Conservation (phyloP, 2,329 filamentous ascomycete genomes). For the Neonectria sp. region DNA sequence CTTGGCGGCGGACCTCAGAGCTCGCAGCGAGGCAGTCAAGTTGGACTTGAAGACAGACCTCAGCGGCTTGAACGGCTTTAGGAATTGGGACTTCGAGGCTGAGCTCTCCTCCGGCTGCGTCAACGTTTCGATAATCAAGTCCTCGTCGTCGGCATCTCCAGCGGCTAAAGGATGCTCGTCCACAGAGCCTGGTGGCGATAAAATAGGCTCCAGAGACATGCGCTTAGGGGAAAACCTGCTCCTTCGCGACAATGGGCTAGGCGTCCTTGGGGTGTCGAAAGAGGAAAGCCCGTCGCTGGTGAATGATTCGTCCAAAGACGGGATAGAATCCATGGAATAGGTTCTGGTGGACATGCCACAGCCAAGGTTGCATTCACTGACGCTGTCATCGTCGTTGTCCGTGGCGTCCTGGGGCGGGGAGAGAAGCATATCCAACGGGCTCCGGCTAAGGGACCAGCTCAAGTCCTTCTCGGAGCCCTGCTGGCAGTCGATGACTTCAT, state of each 20-base stretch:
- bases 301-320: conserved; percentile 71
- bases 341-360: conserved; percentile 69
- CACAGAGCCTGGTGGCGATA: conserved; percentile 67
- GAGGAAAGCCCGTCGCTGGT: conserved; percentile 66
- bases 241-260: conserved; percentile 50
- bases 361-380: conserved; percentile 67
- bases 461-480: conserved; percentile 72
- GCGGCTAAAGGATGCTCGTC: conserved; percentile 67
- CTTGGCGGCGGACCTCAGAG: conserved; percentile 74
- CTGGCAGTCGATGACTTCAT: conserved; percentile 69
- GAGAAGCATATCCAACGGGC: conserved; percentile 72
- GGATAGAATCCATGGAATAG: conserved; percentile 73
- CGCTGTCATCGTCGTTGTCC: conserved; percentile 65
- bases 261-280: conserved; percentile 63
- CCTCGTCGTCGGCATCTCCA: conserved; percentile 48
- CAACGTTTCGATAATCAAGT: conserved; percentile 67
- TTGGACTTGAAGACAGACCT: conserved; percentile 78
- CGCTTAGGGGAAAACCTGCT: conserved; percentile 59
- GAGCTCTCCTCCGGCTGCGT: conserved; percentile 53
- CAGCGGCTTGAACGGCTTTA: conserved; percentile 63
- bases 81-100: conserved; percentile 53
- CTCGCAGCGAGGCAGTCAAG: conserved; percentile 76
- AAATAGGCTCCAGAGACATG: conserved; percentile 67
- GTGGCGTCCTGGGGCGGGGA: conserved; percentile 72
- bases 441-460: conserved; percentile 67